Base-by-base conservation (phyloP, 1,139 yeast genomes). In the Wickerhamomyces sp. region DNA sequence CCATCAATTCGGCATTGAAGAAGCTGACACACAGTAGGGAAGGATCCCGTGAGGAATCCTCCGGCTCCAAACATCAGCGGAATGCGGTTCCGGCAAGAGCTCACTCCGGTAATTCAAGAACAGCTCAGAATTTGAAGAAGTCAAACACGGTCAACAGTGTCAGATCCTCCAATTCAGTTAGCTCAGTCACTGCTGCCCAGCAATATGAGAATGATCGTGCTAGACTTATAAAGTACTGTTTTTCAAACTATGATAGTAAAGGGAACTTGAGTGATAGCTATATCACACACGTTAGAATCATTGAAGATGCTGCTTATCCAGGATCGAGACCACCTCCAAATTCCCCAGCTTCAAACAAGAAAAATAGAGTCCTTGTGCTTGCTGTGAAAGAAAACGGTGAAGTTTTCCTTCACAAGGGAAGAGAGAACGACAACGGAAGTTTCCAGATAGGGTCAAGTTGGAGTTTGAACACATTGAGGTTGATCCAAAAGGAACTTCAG, bases 391-490 rank as follows among this genome's bases (percentile, higher is more conserved):
- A 66, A 32, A 61, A 71, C 3, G 93, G 94, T 3, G 64, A 84
- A 18, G 80, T 86, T 28, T 69, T 81, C 38, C 54, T 91, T 19
- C 96, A 88, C 54, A 91, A 91, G 60, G 96, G 95, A 2, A 79
- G 94, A 49, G 87, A 75, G 55, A 84, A 83, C 50, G 68, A 75
- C 10, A 78, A 78, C 41, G 87, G 84, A 3, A 59, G 78, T 4
- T 79, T 84, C 52, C 97, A 89, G 58, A 85, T 91, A 36, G 98
- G 98, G 26, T 73, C 96, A 52, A 82, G 95, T 5, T 91, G 98
- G 98, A 81, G 79, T 44, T 62, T 91, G 52, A 86, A 76, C 41
- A 95, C 86, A 46, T 64, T 91, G 45, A 61, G 68, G 12, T 59
- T 60, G 25, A 61, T 89, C 6, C 76, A 78, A 30, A 68, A 75